Evolutionary conservation across 768 basidiomycete genomes (phyloP).

Genomic region (Tylopilus felleus): DNA sequence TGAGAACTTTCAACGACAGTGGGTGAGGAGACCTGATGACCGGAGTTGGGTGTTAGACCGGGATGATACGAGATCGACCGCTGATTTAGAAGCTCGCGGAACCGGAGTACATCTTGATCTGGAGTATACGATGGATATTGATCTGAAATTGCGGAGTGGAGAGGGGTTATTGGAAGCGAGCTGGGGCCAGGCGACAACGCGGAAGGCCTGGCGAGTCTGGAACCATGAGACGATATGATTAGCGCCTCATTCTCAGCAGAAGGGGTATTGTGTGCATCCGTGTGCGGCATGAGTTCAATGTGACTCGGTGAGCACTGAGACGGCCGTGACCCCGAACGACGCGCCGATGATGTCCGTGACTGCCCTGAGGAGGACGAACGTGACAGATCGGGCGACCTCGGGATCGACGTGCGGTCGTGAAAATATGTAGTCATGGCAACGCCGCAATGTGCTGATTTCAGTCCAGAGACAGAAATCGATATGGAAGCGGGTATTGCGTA

Average conservation of each 20-base stretch:
- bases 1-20: slow-evolving; percentile 45
- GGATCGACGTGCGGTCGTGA: slow-evolving; percentile 16
- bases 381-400: slow-evolving; percentile 33
- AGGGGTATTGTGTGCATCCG: slow-evolving; percentile 25
- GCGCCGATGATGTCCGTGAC: slow-evolving; percentile 32
- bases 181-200: slow-evolving; percentile 45
- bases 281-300: slow-evolving; percentile 14
- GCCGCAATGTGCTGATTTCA: slow-evolving; percentile 23
- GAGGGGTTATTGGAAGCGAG: slow-evolving; percentile 23
- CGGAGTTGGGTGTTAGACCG: slow-evolving; percentile 37
- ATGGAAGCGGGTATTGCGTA: slow-evolving; percentile 14
- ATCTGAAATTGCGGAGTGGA: slow-evolving; percentile 49
- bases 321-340: slow-evolving; percentile 16
- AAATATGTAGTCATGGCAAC: slow-evolving; percentile 14
- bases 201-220: slow-evolving; percentile 53
- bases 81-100: slow-evolving; percentile 42
- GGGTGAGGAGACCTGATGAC: slow-evolving; percentile 38
- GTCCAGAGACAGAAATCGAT: slow-evolving; percentile 31
- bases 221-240: slow-evolving; percentile 37
- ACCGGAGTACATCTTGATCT: slow-evolving; percentile 44
- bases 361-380: slow-evolving; percentile 28
- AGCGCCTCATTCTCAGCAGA: slow-evolving; percentile 46
- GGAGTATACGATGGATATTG: slow-evolving; percentile 32
- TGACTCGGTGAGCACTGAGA: slow-evolving; percentile 25
- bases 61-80: slow-evolving; percentile 38